These are phyloP conservation scores for Uronychia binucleata DNA, from an alignment of 73 alveolate genomes.

Conservation along the genomic window DNA sequence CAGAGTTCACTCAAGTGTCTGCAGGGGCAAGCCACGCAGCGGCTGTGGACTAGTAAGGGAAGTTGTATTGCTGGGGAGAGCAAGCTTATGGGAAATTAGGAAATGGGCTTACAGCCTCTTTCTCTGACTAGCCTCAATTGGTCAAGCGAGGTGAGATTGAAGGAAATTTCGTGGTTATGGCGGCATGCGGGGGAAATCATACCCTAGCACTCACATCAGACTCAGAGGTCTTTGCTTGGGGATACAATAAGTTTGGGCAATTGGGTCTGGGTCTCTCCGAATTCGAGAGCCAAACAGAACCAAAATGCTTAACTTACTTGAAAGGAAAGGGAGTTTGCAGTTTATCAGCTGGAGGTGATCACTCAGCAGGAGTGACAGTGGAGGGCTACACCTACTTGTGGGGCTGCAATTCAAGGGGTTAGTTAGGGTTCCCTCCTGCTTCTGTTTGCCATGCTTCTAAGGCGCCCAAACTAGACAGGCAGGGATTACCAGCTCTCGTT, in stretches of 20 bases:
- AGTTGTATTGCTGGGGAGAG: conserved; percentile 92
- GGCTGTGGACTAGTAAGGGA: conserved; percentile 78
- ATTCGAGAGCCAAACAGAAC: background rate
- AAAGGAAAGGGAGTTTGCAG: conserved; percentile 13
- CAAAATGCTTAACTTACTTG: background rate
- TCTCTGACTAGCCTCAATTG: conserved; percentile 11
- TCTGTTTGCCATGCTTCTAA: background rate
- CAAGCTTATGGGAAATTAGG: conserved; percentile 94
- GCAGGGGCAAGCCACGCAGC: conserved; percentile 93
- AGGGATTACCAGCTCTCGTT: background rate
- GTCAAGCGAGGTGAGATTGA: conserved; percentile 32
- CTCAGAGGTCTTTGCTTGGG: conserved; percentile 66
- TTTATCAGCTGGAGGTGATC: conserved; percentile 13
- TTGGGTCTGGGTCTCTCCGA: conserved; percentile 18
- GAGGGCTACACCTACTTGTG: conserved; percentile 22
- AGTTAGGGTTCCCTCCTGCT: background rate
- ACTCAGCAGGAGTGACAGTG: conserved; percentile 13
- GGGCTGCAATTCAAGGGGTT: conserved; percentile 13
- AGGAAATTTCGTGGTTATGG: conserved; percentile 9
- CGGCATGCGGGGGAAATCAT: conserved; percentile 71
- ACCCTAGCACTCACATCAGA: conserved; percentile 57
- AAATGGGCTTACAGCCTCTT: conserved; percentile 52
- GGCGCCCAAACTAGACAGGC: background rate
- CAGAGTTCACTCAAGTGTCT: conserved; percentile 61
- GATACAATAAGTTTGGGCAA: conserved; percentile 44